Conservation (phyloP, 2,329 filamentous ascomycete species). For the Tolypocladium inflatum region DNA sequence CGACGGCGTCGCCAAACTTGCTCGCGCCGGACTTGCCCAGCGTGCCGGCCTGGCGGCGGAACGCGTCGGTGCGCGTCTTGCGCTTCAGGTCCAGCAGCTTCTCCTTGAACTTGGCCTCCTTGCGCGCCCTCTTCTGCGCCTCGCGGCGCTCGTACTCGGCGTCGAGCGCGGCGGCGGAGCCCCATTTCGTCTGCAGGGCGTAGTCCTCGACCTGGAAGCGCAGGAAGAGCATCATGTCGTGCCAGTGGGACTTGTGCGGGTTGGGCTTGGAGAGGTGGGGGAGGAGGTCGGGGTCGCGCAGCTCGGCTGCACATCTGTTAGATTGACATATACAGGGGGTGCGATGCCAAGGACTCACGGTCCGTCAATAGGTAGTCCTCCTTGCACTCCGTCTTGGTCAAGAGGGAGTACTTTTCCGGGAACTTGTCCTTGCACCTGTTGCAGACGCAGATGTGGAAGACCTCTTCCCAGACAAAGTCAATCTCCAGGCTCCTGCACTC, state of each 20-base stretch:
- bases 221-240: conserved; percentile 97
- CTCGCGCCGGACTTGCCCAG: conserved; percentile 42
- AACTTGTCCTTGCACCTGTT: conserved; percentile 76
- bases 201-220: conserved; percentile 93
- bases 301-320: conserved; percentile 50
- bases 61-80: conserved; percentile 84
- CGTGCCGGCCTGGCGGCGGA: conserved; percentile 58
- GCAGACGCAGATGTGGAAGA: conserved; percentile 70
- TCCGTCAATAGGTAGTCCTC: conserved; percentile 95
- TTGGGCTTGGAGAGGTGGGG: conserved; percentile 86
- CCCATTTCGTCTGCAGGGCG: conserved; percentile 86
- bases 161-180: conserved; percentile 73
- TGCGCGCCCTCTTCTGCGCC: conserved; percentile 69
- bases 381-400: conserved; percentile 94
- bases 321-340: conserved; percentile 1
- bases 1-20: conserved; percentile 70
- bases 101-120: conserved; percentile 84
- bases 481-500: conserved; percentile 83
- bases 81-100: conserved; percentile 89
- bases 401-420: conserved; percentile 86
- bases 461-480: conserved; percentile 89
- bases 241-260: conserved; percentile 91
- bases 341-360: conserved; percentile 41
- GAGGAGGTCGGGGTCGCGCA: conserved; percentile 79
- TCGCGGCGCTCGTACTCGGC: conserved; percentile 78